Evolutionary conservation across 208 protist genomes (phyloP).

Genomic region (Wallacemonas collosoma): DNA sequence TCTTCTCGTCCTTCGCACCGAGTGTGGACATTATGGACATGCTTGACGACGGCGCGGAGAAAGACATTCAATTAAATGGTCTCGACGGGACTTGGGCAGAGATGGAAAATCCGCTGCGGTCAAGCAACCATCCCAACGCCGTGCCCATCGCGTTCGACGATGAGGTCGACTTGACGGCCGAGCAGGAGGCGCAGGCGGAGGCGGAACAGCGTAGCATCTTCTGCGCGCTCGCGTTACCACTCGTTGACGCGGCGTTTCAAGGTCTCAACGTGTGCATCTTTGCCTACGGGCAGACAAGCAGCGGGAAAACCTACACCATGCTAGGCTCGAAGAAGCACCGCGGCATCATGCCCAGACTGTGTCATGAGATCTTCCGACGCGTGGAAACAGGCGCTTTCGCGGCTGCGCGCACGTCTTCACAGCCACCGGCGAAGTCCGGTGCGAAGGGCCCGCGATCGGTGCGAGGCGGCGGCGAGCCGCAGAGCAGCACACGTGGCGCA

Average conservation of each 20-base stretch:
- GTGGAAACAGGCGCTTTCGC: conserved; percentile 18
- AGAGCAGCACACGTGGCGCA: neutral
- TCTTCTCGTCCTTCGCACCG: conserved; percentile 62
- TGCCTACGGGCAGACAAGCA: conserved; percentile 90
- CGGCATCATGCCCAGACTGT: conserved; percentile 79
- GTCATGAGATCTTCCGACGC: conserved; percentile 51
- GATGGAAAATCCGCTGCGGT: neutral
- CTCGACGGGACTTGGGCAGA: conserved; percentile 8
- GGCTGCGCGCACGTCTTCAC: neutral
- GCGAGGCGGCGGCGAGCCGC: neutral
- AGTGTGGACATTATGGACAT: conserved; percentile 36
- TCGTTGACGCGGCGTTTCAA: conserved; percentile 47
- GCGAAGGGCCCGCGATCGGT: neutral
- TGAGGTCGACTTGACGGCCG: conserved; percentile 20
- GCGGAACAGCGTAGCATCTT: conserved; percentile 58
- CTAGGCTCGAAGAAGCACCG: conserved; percentile 66
- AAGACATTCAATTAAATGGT: neutral
- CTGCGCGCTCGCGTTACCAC: conserved; percentile 40
- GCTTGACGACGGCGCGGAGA: neutral
- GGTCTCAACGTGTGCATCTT: conserved; percentile 90
- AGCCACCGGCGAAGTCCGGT: neutral
- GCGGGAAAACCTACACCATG: conserved; percentile 95
- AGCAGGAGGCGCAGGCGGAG: conserved; percentile 46
- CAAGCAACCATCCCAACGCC: neutral
- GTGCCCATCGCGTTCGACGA: conserved; percentile 1